Conservation (phyloP, 257 asterid genomes). For the Coffea canephora region DNA sequence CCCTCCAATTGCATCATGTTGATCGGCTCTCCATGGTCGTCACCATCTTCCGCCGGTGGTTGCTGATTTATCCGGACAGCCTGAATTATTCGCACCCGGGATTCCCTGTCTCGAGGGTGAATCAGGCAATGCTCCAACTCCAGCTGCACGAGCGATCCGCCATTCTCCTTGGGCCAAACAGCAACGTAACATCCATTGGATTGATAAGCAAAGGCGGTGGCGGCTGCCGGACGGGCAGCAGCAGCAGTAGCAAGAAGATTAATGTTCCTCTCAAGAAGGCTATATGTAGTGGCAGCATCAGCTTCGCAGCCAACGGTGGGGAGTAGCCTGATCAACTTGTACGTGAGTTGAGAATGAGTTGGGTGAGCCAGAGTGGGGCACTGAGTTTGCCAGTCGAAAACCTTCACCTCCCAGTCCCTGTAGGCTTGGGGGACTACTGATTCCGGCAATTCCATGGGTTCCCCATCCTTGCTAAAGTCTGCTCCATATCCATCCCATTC, state of each 20-base stretch:
- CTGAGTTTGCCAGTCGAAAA: slow-evolving; percentile 93
- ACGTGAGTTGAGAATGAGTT: slow-evolving; percentile 32
- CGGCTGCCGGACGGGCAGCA: not conserved
- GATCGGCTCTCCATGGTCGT: slow-evolving; percentile 11
- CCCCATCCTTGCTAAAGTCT: slow-evolving; percentile 62
- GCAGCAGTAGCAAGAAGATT: not conserved
- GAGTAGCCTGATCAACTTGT: slow-evolving; percentile 61
- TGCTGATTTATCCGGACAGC: slow-evolving; percentile 15
- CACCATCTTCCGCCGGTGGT: not conserved
- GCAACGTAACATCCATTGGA: slow-evolving; percentile 69
- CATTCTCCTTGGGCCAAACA: slow-evolving; percentile 36
- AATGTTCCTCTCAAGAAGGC: slow-evolving; percentile 38
- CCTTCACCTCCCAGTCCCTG: slow-evolving; percentile 90
- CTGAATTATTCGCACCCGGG: slow-evolving; percentile 65
- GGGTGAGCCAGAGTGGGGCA: slow-evolving; percentile 83
- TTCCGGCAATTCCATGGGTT: slow-evolving; percentile 73
- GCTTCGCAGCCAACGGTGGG: slow-evolving; percentile 99
- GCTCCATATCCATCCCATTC: slow-evolving; percentile 99
- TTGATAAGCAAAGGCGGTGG: slow-evolving; percentile 54
- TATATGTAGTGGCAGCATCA: slow-evolving; percentile 77
- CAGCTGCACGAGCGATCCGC: slow-evolving; percentile 4
- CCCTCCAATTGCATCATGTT: slow-evolving; percentile 29
- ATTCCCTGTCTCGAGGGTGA: slow-evolving; percentile 55
- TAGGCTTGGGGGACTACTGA: slow-evolving; percentile 82
- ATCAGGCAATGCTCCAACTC: slow-evolving; percentile 85